Evolutionary conservation across 225 moss, liverwort and hornwort genomes (phyloP), one percentile per base, ranked within the genome.

Genomic region (Neckera pumila): DNA sequence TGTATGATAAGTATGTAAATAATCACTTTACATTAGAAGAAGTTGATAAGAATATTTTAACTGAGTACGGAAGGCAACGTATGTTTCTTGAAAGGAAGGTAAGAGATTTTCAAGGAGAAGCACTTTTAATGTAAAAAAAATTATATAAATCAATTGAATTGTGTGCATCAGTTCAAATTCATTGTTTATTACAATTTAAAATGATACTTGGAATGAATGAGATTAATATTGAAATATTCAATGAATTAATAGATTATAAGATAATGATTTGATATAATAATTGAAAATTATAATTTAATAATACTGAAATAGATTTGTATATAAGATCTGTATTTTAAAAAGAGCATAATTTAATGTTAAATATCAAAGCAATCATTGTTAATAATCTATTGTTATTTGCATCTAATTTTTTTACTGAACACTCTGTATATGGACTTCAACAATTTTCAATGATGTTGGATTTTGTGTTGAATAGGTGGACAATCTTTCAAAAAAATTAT

Each of bases 31-130:
- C 81, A 12, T 75, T 92, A 31, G 90, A 89, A 69, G 94, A 95
- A 62, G 27, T 96, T 38, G 98, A 98, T 58, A 90, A 92, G 36
- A 96, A 95, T 53, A 84, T 97, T 54, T 38, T 96, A 17, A 81
- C 56, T 13, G 98, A 97, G 18, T 94, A 90, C 20, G 95, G 89
- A 57, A 92, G 94, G 23, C 98, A 97, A 91, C 91, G 96, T 38
- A 93, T 94, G 79, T 98, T 97, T 87, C 89, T 98, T 57, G 98
- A 97, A 76, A 92, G 38, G 89, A 95, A 94, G 88, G 98, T 98
- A 81, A 76, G 17, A 16, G 6, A 27, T 11, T 61, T 36, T 12
- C 5, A 79, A 28, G 7, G 69, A 43, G 4, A 28, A 28, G 10
- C 1, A 5, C 2, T 57, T 38, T n/a, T 12, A 49, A 31, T 69